Percentiles rank a stretch among this genome's conserved stretches.
These are phyloP conservation scores for Tremellales sp. DNA, from an alignment of 1,284 basidiomycete genomes.

Conservation along the genomic window DNA sequence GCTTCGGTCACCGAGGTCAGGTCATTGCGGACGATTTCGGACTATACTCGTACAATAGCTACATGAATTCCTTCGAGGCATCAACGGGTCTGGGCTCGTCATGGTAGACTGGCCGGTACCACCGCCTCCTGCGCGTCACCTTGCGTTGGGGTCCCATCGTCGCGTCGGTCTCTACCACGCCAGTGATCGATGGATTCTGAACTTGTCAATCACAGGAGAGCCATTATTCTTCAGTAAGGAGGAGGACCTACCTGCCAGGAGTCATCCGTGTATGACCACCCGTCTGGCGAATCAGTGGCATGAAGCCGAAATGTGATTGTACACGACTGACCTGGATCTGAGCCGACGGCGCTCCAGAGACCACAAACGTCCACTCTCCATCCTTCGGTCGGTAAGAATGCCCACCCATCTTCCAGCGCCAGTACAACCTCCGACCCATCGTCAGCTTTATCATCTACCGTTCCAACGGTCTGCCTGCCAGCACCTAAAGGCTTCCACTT, in stretches of 20 bases:
- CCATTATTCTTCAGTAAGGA: not conserved
- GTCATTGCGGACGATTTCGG: no score
- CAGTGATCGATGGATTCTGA: not conserved
- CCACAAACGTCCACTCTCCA: conserved; percentile 45
- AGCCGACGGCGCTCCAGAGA: conserved; percentile 39
- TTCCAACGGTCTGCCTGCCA: not conserved
- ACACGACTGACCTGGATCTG: conserved; percentile 33
- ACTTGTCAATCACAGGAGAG: no score
- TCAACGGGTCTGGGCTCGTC: not conserved
- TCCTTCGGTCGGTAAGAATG: conserved; percentile 43
- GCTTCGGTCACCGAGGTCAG: no score
- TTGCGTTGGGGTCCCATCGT: not conserved
- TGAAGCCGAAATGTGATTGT: not conserved
- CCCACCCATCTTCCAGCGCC: conserved; percentile 40
- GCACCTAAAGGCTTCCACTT: conserved; percentile 19
- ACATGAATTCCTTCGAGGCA: no score
- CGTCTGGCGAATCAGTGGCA: conserved; percentile 22
- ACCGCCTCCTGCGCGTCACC: not conserved
- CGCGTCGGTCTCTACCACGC: not conserved
- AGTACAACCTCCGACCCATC: conserved; percentile 26
- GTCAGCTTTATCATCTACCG: conserved; percentile 2
- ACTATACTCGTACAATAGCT: no score
- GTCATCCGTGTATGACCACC: conserved; percentile 48
- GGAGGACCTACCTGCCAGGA: conserved; percentile 40
- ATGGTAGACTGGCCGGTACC: not conserved